phyloP scores from a whole-genome alignment of 2,329 filamentous ascomycete species.

The Paecilomyces formosus region DNA sequence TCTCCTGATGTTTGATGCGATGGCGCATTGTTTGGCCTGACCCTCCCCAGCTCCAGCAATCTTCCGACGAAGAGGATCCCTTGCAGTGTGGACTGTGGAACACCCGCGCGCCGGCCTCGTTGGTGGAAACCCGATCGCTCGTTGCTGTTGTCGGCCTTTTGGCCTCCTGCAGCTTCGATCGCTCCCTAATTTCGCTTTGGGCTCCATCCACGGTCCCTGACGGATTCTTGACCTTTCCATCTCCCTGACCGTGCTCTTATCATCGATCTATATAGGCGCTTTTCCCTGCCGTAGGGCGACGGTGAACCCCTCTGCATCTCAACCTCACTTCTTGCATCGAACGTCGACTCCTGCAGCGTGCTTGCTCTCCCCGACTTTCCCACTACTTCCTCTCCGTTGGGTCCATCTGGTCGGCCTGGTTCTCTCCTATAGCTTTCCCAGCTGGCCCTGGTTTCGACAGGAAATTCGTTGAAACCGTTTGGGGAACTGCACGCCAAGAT shows the following conservation, averaged over 20 bases:
- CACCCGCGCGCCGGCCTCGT: neutral
- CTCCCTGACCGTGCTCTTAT: neutral
- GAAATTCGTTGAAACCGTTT: neutral
- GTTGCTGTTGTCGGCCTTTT: neutral
- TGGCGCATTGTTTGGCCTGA: neutral
- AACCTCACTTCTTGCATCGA: neutral
- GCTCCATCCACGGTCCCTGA: neutral
- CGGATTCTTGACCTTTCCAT: neutral
- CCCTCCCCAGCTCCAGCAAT: neutral
- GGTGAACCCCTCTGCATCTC: neutral
- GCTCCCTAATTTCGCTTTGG: neutral
- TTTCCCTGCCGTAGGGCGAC: neutral
- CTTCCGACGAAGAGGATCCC: neutral
- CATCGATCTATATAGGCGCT: neutral
- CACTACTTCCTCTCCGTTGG: neutral
- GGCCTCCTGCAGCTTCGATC: neutral
- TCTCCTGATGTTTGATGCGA: neutral
- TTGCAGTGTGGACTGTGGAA: slow-evolving; percentile 1
- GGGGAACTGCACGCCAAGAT: neutral
- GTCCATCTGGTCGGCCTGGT: neutral
- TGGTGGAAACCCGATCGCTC: neutral
- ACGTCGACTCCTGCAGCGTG: neutral
- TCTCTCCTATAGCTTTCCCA: slow-evolving; percentile 12
- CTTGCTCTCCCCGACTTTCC: neutral
- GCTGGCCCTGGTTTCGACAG: slow-evolving; percentile 22